Base-by-base conservation (phyloP, 2,329 filamentous ascomycete genomes). In the Fusarium citri region DNA sequence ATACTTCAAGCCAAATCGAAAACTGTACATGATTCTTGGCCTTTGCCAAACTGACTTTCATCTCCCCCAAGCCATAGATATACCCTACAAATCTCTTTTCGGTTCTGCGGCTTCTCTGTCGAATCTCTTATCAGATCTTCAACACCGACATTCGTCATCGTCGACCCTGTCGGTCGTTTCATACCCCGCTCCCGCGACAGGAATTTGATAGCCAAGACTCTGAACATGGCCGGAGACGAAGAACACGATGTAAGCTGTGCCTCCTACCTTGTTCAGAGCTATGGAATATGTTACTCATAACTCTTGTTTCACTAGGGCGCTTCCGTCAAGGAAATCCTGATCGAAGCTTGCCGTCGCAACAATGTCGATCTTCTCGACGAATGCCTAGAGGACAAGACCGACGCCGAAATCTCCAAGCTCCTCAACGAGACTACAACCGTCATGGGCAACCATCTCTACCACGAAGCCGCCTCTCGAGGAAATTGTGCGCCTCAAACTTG, bases 311-410 rank as follows among this genome's bases (percentile, higher is more conserved):
- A 16, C 9, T 14, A 97, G 92, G 96, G 95, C 79, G 95, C 95
- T 74, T 93, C 93, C 64, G 89, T 90, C 48, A 87, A 91, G 80
- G 95, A 98, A 84, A 88, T 93, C 76, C 88, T 98, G 74, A 89
- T 98, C 81, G 95, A 97, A 84, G 93, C 96, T 75, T 97, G 93
- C 83, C 93, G 95, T 66, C 89, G 94, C 77, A 95, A 98, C 86
- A 98, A 98, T 82, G 90, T 90, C 72, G 91, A 95, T 56, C 89
- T 98, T 65, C 89, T 98, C 59, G 83, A 88, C 74, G 91, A 96
- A 75, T 87, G 94, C 60, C 86, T 98, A 72, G 82, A 87, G 43
- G 82, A 83, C 71, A 87, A 87, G 71, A 81, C 83, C 62, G 89
- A 91, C 57, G 86, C 88, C 63, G 86, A 92, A 75, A 89, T 93